Conservation (phyloP, 2,329 filamentous ascomycete species). For the Penicillium rolfsii region DNA sequence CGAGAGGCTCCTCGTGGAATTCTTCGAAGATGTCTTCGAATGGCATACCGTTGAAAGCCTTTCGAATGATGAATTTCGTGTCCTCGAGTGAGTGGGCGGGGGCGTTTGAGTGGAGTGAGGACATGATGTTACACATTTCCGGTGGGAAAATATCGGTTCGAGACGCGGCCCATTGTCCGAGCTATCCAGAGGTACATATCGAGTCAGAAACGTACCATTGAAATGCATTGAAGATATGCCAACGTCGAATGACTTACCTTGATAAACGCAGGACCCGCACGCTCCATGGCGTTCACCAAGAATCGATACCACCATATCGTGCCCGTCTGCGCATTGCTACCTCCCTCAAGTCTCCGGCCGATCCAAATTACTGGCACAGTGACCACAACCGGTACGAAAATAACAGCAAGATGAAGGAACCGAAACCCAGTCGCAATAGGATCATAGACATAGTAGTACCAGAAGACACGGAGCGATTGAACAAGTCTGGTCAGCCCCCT, state of each 20-base stretch:
- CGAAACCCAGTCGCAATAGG: conserved; percentile 82
- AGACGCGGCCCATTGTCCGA: conserved; percentile 98
- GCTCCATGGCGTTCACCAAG: conserved; percentile 85
- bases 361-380: conserved; percentile 81
- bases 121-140: conserved; percentile 92
- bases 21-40: conserved; percentile 97
- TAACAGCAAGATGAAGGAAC: conserved; percentile 82
- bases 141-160: conserved; percentile 93
- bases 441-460: conserved; percentile 68
- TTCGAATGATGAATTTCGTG: conserved; percentile 77
- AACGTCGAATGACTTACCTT: conserved; percentile 62
- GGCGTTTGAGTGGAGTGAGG: conserved; percentile 89
- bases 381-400: conserved; percentile 88
- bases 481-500: conserved; percentile 61
- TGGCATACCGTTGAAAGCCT: conserved; percentile 75
- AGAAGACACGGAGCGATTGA: conserved; percentile 64
- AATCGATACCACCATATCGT: conserved; percentile 95
- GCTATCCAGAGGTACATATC: conserved; percentile 49
- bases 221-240: background rate
- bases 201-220: background rate
- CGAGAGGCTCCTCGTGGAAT: conserved; percentile 85
- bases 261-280: conserved; percentile 93
- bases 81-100: conserved; percentile 83
- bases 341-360: conserved; percentile 64
- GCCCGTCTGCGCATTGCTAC: conserved; percentile 75